A percentile compares a stretch with the other conserved stretches of the same genome.
Conservation (phyloP, 495 filamentous ascomycete genomes). For the Neurospora tetraspora region DNA sequence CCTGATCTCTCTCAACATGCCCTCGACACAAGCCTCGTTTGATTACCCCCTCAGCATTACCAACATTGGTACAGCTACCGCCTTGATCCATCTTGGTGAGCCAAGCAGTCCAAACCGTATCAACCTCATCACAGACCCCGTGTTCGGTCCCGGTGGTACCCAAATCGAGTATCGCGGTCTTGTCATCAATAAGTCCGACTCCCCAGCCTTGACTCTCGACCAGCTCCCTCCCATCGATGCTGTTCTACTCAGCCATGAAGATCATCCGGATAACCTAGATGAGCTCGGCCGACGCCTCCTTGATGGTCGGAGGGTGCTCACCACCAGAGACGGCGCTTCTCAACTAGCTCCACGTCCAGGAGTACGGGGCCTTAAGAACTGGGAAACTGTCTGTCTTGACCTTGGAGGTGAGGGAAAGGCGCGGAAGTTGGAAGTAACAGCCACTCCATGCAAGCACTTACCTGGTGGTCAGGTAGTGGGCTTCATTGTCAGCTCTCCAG, state of each 20-base stretch:
- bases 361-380: slow-evolving; percentile 29
- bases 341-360: slow-evolving; percentile 34
- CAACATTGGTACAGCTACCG: slow-evolving; percentile 43
- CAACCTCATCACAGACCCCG: slow-evolving; percentile 44
- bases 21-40: background rate
- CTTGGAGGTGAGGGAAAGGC: slow-evolving; percentile 6
- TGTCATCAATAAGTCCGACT: slow-evolving; percentile 22
- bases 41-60: slow-evolving; percentile 23
- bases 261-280: slow-evolving; percentile 47
- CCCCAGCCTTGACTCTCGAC: slow-evolving; percentile 27
- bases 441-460: slow-evolving; percentile 36
- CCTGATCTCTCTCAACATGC: background rate
- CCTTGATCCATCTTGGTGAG: slow-evolving; percentile 33
- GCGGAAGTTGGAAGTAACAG: slow-evolving; percentile 39
- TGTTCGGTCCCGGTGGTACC: slow-evolving; percentile 39
- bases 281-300: slow-evolving; percentile 29
- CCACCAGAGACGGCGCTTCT: slow-evolving; percentile 38
- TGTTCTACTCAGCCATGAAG: slow-evolving; percentile 45
- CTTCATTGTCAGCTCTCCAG: slow-evolving; percentile 30
- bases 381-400: slow-evolving; percentile 12
- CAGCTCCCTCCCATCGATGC: slow-evolving; percentile 41
- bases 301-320: slow-evolving; percentile 40
- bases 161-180: slow-evolving; percentile 22
- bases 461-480: slow-evolving; percentile 40
- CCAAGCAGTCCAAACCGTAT: slow-evolving; percentile 17